phyloP scores from a whole-genome alignment of 2,329 filamentous ascomycete genomes.

The Claviceps sp. region DNA sequence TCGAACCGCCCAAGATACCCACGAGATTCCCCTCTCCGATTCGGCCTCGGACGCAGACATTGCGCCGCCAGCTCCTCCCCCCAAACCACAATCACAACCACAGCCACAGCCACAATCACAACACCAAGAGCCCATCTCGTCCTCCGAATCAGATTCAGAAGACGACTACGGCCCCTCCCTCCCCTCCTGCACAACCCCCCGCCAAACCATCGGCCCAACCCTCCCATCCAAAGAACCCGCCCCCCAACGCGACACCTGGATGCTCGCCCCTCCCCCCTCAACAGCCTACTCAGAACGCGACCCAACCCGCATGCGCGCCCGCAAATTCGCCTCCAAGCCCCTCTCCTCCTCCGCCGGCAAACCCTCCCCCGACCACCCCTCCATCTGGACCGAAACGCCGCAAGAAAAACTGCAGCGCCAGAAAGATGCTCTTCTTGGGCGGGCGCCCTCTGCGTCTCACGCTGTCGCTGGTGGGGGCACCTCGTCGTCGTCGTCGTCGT shows the following conservation, averaged over 20 bases:
- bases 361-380: conserved; percentile 33
- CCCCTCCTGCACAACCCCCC: conserved; percentile 29
- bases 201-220: conserved; percentile 30
- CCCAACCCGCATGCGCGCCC: conserved; percentile 68
- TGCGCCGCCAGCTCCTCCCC: background rate
- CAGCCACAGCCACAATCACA: conserved; percentile 11
- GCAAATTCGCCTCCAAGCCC: conserved; percentile 64
- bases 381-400: conserved; percentile 84
- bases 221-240: conserved; percentile 25
- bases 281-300: conserved; percentile 51
- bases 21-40: conserved; percentile 9
- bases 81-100: conserved; percentile 25
- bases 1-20: background rate
- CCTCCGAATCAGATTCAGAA: conserved; percentile 21
- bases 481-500: conserved; percentile 7
- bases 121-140: conserved; percentile 26
- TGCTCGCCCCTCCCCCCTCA: conserved; percentile 51
- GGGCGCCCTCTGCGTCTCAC: conserved; percentile 27
- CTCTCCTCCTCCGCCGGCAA: conserved; percentile 10
- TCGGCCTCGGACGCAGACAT: background rate
- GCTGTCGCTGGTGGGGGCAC: conserved; percentile 26
- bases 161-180: conserved; percentile 49
- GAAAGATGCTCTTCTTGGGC: conserved; percentile 70
- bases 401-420: conserved; percentile 74
- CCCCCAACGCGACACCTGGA: conserved; percentile 70